These are phyloP conservation scores for Capsicum rhomboideum DNA, from an alignment of 257 asterid genomes.

Conservation along the genomic window DNA sequence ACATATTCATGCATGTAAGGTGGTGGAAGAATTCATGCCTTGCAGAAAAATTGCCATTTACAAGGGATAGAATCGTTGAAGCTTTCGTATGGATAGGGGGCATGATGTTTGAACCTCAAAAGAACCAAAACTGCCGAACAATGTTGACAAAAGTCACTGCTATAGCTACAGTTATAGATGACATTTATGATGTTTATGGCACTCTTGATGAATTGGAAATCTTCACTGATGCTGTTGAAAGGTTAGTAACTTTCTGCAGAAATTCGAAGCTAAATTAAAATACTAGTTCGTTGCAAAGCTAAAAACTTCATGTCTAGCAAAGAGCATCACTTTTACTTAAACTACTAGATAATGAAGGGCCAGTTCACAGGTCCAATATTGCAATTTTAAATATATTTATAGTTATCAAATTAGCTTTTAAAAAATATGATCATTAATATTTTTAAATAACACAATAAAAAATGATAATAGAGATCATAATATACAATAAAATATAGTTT, in stretches of 20 bases:
- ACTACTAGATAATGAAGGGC: no score
- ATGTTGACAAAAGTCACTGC: constrained; percentile 12
- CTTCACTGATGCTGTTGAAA: constrained; percentile 23
- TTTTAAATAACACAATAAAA: no score
- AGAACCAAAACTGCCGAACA: background rate
- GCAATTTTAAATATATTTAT: no score
- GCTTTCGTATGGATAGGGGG: constrained; percentile 1
- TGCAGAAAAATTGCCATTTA: background rate
- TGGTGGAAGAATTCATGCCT: background rate
- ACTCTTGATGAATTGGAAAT: constrained; percentile 15
- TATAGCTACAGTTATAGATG: constrained; percentile 2
- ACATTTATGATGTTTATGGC: constrained; percentile 6
- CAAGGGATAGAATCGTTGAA: constrained; percentile 3
- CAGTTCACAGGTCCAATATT: no score
- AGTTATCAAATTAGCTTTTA: no score
- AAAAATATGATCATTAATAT: no score
- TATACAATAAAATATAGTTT: no score
- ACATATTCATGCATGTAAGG: background rate
- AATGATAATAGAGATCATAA: no score
- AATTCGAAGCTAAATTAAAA: no score
- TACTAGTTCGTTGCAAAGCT: no score
- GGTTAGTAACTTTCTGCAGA: constrained; percentile 5
- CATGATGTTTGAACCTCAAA: background rate
- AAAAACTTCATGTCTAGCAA: no score
- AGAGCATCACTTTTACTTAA: no score